Base-by-base conservation (phyloP, 1,139 yeast species). In the Geotrichum fermentans region DNA sequence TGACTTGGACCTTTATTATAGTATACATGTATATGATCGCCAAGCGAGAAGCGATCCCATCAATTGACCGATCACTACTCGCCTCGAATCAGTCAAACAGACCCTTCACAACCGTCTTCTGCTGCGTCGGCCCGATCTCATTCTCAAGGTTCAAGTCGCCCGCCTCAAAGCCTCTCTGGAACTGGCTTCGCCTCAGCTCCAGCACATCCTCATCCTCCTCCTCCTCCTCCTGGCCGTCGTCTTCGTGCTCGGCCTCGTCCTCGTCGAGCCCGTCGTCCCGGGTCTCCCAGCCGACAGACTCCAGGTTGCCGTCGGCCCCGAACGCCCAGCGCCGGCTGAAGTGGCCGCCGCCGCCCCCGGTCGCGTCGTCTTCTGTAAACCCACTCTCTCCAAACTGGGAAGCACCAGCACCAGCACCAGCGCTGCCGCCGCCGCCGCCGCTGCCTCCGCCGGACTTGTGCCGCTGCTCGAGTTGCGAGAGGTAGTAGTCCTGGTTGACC, bases 121-220 rank as follows among this genome's bases (percentile, higher is more conserved):
- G 34, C 29, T 45, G 49, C 4, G 49, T 45, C 6, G 49, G 49
- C 40, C 49, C 49, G 17, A 45, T 35, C 26, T 26, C 49, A 8
- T 42, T 11, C 29, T n/a, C 20, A 1, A n/a, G 17, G 16, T n/a
- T 20, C 32, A 14, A 14, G 13, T 38, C 30, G n/a, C 10, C 28
- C 16, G 28, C 34, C 17, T 41, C 45, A n/a, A 34, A 14, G 3
- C 40, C 39, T 11, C 39, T 34, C 21, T 26, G 34, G 16, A 42
- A 17, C 24, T 30, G 36, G 7, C 33, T 40, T 4, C 26, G 16
- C 26, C 43, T 5, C 26, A 40, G 36, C 16, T 40, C 43, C 13
- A 20, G 35, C 10, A 40, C 30, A 3, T 34, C 45, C n/a, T 34
- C 34, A 6, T 34, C 45, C 8, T 14, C 28, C 16, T 33, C 38